Conservation (phyloP, 305 asterid species). For the Fraxinus ornus region DNA sequence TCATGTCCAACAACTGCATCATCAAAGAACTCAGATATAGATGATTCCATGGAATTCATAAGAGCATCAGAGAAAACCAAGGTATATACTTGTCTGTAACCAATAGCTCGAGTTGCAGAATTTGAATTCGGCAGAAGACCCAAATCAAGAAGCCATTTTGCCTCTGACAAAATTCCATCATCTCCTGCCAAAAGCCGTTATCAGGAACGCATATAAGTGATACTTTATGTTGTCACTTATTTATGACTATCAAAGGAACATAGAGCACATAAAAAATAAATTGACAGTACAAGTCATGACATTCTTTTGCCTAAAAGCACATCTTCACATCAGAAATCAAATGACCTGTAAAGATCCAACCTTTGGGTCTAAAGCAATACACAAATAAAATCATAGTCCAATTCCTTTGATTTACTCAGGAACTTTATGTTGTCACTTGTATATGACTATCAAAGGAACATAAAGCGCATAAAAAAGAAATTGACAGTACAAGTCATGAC, state of each 20-base stretch:
- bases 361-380: slow-evolving; percentile 79
- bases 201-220: background rate
- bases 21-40: background rate
- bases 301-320: slow-evolving; percentile 69
- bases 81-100: slow-evolving; percentile 90
- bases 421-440: background rate
- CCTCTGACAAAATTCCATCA: slow-evolving; percentile 80
- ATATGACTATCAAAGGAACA: background rate
- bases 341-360: slow-evolving; percentile 78
- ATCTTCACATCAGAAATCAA: slow-evolving; percentile 90
- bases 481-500: slow-evolving; percentile 16
- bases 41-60: slow-evolving; percentile 3
- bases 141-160: slow-evolving; percentile 85
- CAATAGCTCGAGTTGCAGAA: slow-evolving; percentile 97
- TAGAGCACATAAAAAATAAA: background rate
- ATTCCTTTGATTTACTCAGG: slow-evolving; percentile 36
- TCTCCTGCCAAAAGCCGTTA: slow-evolving; percentile 35
- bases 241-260: background rate
- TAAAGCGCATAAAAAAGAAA: background rate
- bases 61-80: slow-evolving; percentile 23
- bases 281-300: slow-evolving; percentile 15
- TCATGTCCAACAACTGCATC: background rate
- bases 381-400: slow-evolving; percentile 84
- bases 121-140: slow-evolving; percentile 87
- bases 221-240: slow-evolving; percentile 5